These are phyloP conservation scores for Chytriomyces confervae DNA, from an alignment of 192 early-diverging fungal species.

Conservation along the genomic window DNA sequence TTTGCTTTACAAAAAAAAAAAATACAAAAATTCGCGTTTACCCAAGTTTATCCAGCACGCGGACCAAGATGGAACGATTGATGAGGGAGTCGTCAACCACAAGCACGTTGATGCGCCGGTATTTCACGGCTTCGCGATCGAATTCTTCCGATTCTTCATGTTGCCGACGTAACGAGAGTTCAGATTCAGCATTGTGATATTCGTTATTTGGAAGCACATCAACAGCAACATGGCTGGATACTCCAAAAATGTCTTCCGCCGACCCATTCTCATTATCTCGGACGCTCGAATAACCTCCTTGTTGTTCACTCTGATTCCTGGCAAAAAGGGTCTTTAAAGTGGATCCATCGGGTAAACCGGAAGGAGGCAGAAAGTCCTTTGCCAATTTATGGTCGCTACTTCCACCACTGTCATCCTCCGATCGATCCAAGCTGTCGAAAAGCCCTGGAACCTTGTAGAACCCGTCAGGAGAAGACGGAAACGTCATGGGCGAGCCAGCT, in stretches of 20 bases:
- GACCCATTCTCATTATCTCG: background rate
- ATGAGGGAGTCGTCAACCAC: constrained; percentile 47
- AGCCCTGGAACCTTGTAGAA: background rate
- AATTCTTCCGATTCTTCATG: background rate
- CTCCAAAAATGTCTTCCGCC: background rate
- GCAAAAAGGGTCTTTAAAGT: too few species aligned
- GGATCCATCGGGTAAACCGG: too few species aligned
- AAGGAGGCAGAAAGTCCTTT: too few species aligned
- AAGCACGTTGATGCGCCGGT: background rate
- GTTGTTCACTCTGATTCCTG: background rate
- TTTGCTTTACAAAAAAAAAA: too few species aligned
- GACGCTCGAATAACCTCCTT: background rate
- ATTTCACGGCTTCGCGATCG: background rate
- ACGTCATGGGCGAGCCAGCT: background rate
- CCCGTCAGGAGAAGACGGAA: background rate
- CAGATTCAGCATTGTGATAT: background rate
- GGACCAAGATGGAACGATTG: constrained; percentile 23
- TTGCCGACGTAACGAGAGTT: too few species aligned
- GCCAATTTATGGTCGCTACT: background rate
- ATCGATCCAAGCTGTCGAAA: background rate
- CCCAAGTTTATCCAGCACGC: constrained; percentile 30
- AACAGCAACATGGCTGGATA: background rate
- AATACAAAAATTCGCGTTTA: background rate
- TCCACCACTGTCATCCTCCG: background rate
- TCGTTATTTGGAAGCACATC: background rate